Percentiles rank a stretch among this genome's conserved stretches.
phyloP scores from a whole-genome alignment of 176 grass and related monocot genomes.

The Saccharum spontaneum region DNA sequence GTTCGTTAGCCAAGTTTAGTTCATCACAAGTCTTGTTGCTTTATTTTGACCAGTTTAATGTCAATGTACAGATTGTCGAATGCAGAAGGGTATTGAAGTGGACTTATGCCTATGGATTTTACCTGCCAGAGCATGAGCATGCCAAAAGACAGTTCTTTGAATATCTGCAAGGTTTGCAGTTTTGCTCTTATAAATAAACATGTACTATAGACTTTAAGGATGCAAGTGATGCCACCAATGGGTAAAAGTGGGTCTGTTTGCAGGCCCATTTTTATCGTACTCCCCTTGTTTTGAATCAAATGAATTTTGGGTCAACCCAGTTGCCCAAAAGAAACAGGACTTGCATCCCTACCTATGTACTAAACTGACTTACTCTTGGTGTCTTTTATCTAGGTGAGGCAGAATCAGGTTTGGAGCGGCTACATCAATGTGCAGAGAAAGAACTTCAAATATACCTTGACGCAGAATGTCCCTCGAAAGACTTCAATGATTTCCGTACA shows the following conservation, averaged over 20 bases:
- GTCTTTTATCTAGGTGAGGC: constrained; percentile 79
- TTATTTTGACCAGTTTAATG: constrained; percentile 19
- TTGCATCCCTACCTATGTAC: background rate
- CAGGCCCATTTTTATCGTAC: background rate
- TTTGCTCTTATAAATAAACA: constrained; percentile 7
- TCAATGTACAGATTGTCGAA: constrained; percentile 83
- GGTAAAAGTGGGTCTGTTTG: background rate
- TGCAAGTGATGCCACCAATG: background rate
- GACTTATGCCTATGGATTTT: constrained; percentile 98
- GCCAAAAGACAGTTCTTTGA: constrained; percentile 98
- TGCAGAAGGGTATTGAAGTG: constrained; percentile 99
- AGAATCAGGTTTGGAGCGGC: constrained; percentile 93
- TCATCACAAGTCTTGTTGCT: background rate
- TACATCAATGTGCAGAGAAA: constrained; percentile 99
- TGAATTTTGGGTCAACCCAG: background rate
- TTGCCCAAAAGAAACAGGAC: background rate
- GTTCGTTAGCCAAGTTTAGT: background rate
- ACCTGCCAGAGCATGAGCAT: constrained; percentile 90
- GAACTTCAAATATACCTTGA: constrained; percentile 96
- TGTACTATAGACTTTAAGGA: background rate
- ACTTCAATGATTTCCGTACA: constrained; percentile 99
- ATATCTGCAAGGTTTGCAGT: constrained; percentile 89
- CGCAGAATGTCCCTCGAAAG: constrained; percentile 79
- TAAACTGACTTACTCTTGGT: constrained; percentile 32
- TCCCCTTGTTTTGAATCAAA: background rate